Evolutionary conservation across 2,329 filamentous ascomycete genomes (phyloP).

Genomic region (Talaromyces sp.): DNA sequence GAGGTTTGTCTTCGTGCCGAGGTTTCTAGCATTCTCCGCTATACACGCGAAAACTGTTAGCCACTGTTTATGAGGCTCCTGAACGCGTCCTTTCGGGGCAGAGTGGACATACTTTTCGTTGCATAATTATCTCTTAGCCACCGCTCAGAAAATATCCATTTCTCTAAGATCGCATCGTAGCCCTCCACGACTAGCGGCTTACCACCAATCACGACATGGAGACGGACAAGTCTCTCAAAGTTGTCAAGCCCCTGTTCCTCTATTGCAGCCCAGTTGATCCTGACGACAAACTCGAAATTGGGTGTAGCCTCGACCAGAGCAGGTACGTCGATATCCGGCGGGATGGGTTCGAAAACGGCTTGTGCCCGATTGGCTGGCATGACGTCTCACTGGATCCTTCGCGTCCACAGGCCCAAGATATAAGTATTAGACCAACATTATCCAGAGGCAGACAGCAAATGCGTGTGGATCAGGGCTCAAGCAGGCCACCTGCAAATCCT

Average conservation of each 20-base stretch:
- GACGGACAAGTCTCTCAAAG: constrained; percentile 78
- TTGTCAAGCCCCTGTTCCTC: constrained; percentile 68
- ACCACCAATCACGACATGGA: constrained; percentile 79
- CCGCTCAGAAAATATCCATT: constrained; percentile 69
- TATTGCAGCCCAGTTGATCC: constrained; percentile 75
- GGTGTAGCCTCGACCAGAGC: constrained; percentile 69
- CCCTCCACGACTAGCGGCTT: constrained; percentile 88
- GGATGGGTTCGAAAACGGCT: constrained; percentile 86
- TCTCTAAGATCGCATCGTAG: constrained; percentile 72
- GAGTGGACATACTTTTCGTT: constrained; percentile 62
- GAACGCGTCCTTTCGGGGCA: background rate
- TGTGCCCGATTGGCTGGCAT: constrained; percentile 80
- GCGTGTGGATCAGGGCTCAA: background rate
- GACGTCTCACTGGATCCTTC: constrained; percentile 3
- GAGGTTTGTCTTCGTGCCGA: constrained; percentile 67
- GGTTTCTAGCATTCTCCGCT: constrained; percentile 83
- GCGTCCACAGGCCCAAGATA: background rate
- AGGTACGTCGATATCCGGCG: constrained; percentile 75
- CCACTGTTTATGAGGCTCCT: background rate
- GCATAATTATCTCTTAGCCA: constrained; percentile 79
- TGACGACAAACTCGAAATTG: constrained; percentile 83
- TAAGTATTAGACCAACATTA: background rate
- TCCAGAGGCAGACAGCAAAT: background rate
- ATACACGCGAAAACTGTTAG: constrained; percentile 1
- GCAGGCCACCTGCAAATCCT: background rate